A percentile compares a stretch with the other conserved stretches of the same genome.
Evolutionary conservation across 306 rosid species (phyloP).

Genomic region (Medicago truncatula): MtrunA17r5.0-ANR NC_053044.1:119001-119500

Average conservation of each 20-base stretch:
- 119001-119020: slow-evolving; percentile 54
- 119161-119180: not conserved
- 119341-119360: slow-evolving; percentile 79
- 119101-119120: not conserved
- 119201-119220: not conserved
- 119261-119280: slow-evolving; percentile 52
- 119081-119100: not conserved
- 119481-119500: no score
- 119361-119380: slow-evolving; percentile 79
- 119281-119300: slow-evolving; percentile 59
- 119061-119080: not conserved
- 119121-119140: not conserved
- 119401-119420: slow-evolving; percentile 59
- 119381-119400: slow-evolving; percentile 70
- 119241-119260: slow-evolving; percentile 4
- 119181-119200: not conserved
- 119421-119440: slow-evolving; percentile 54
- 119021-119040: slow-evolving; percentile 50
- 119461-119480: slow-evolving; percentile 59
- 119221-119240: not conserved
- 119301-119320: slow-evolving; percentile 70
- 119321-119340: slow-evolving; percentile 81
- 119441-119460: slow-evolving; percentile 65
- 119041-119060: not conserved
- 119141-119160: slow-evolving; percentile 4